Percentiles rank a stretch among this genome's conserved stretches.
Conservation (phyloP, 2,329 filamentous ascomycete species). For the Diaporthe caulivora region DNA sequence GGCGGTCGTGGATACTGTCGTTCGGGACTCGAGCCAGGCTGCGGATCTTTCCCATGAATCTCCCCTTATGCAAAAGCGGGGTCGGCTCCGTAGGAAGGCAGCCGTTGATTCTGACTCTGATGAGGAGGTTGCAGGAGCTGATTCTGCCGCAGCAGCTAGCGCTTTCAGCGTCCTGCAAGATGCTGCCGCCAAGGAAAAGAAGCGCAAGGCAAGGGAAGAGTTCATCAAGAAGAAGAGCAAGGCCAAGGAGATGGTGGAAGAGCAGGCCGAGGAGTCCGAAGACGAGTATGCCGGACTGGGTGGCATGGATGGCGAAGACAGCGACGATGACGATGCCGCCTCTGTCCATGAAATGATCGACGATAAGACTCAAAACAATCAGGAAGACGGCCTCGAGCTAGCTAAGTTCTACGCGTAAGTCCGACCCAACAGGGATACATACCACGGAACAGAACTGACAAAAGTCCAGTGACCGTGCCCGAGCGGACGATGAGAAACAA, state of each 20-base stretch:
- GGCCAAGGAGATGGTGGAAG: slow-evolving; percentile 88
- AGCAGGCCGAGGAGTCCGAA: slow-evolving; percentile 96
- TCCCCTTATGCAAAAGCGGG: slow-evolving; percentile 72
- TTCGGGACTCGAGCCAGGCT: slow-evolving; percentile 53
- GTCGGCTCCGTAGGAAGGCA: slow-evolving; percentile 62
- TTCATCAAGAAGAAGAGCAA: slow-evolving; percentile 91
- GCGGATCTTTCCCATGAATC: slow-evolving; percentile 65
- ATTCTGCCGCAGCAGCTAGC: slow-evolving; percentile 48
- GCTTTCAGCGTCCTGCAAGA: slow-evolving; percentile 81
- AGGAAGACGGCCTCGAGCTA: slow-evolving; percentile 83
- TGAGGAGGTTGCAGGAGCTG: slow-evolving; percentile 50
- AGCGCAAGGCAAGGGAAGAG: slow-evolving; percentile 58
- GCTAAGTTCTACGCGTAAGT: slow-evolving; percentile 92
- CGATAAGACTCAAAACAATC: slow-evolving; percentile 79
- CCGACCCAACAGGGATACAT: slow-evolving; percentile 35
- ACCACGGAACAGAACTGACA: slow-evolving; percentile 24
- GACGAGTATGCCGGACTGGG: slow-evolving; percentile 97
- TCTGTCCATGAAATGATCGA: slow-evolving; percentile 90
- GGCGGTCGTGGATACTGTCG: slow-evolving; percentile 79
- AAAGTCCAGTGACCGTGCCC: slow-evolving; percentile 76
- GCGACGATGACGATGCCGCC: slow-evolving; percentile 78
- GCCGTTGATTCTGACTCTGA: slow-evolving; percentile 44
- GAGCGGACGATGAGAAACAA: slow-evolving; percentile 84
- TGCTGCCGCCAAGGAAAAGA: slow-evolving; percentile 67
- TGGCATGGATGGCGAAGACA: slow-evolving; percentile 89